These are phyloP conservation scores for Sclerotinia subarctica DNA, from an alignment of 2,329 filamentous ascomycete species.

Conservation along the genomic window DNA sequence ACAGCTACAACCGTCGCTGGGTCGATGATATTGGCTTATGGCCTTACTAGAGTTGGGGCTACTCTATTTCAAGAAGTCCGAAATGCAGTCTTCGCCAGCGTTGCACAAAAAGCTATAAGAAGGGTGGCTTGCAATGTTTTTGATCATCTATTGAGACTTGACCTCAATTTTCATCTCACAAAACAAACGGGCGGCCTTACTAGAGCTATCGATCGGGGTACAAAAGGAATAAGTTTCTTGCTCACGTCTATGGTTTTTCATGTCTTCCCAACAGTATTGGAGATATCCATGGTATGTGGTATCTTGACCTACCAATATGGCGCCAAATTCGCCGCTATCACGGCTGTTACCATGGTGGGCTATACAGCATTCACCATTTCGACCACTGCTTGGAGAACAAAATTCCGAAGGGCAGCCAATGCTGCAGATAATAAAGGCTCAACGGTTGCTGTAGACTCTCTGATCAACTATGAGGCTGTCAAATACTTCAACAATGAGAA, in stretches of 20 bases:
- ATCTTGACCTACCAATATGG: slow-evolving; percentile 97
- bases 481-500: slow-evolving; percentile 99
- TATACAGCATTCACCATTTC: slow-evolving; percentile 97
- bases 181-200: slow-evolving; percentile 95
- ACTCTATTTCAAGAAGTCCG: slow-evolving; percentile 89
- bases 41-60: slow-evolving; percentile 80
- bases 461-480: slow-evolving; percentile 98
- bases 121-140: slow-evolving; percentile 91
- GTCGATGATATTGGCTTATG: slow-evolving; percentile 91
- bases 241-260: slow-evolving; percentile 99
- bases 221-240: slow-evolving; percentile 96
- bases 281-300: slow-evolving; percentile 93
- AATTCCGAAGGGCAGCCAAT: slow-evolving; percentile 92
- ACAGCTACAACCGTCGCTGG: slow-evolving; percentile 87
- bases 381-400: slow-evolving; percentile 95
- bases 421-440: slow-evolving; percentile 94
- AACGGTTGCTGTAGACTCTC: slow-evolving; percentile 89
- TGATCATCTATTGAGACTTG: slow-evolving; percentile 79
- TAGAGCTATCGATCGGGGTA: slow-evolving; percentile 90
- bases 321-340: slow-evolving; percentile 85
- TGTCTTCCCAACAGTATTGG: slow-evolving; percentile 85
- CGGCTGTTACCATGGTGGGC: slow-evolving; percentile 82
- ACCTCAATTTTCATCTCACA: slow-evolving; percentile 89
- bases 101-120: slow-evolving; percentile 94
- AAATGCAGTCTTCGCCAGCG: slow-evolving; percentile 94